Percentiles rank a stretch among this genome's conserved stretches.
Conservation (phyloP, 805 yeast species). For the Brettanomyces naardenensis region DNA sequence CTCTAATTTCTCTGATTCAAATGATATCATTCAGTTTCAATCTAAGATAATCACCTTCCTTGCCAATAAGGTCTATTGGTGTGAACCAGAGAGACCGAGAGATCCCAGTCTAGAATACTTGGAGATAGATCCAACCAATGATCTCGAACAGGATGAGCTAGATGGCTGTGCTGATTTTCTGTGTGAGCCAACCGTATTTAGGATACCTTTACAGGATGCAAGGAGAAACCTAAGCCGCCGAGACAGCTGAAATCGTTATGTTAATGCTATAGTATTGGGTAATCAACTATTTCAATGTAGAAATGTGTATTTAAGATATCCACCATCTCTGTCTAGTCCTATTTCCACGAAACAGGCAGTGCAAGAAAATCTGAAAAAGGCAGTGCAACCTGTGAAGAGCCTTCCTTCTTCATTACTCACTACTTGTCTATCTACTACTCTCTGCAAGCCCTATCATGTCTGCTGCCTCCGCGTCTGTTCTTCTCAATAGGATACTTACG, state of each 20-base stretch:
- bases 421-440: background rate
- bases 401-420: background rate
- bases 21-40: constrained; percentile 46
- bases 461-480: constrained; percentile 34
- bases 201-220: no score
- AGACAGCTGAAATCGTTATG: no score
- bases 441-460: constrained; percentile 6
- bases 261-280: no score
- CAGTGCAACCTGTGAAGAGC: no score
- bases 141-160: background rate
- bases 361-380: no score
- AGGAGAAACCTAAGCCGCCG: no score
- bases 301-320: no score
- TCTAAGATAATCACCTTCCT: constrained; percentile 42
- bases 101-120: background rate
- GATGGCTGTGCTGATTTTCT: no score
- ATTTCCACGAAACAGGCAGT: no score
- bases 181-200: no score
- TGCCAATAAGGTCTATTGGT: constrained; percentile 31
- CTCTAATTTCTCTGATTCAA: constrained; percentile 28
- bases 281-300: no score
- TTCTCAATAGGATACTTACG: constrained; percentile 58
- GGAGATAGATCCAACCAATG: background rate
- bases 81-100: constrained; percentile 11
- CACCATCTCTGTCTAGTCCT: no score